A percentile compares a stretch with the other conserved stretches of the same genome.
These are phyloP conservation scores for Hypoxylon sp. DNA, from an alignment of 2,329 filamentous ascomycete species.

Conservation along the genomic window DNA sequence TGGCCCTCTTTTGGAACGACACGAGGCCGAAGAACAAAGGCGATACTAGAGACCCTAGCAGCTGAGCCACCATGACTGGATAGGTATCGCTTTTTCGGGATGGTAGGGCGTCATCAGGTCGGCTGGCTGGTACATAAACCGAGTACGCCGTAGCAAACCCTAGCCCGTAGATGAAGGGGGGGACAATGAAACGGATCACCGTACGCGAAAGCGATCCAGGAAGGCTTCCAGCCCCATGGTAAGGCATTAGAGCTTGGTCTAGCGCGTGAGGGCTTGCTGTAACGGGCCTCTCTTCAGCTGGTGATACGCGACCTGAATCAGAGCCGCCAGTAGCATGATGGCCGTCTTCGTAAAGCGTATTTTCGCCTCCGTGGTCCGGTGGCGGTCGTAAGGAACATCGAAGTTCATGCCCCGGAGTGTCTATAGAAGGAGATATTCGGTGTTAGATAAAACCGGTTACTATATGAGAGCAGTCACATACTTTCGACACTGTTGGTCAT, in stretches of 20 bases:
- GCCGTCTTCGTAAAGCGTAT: background rate
- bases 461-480: background rate
- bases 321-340: background rate
- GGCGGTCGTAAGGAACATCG: background rate
- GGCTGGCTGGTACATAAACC: background rate
- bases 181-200: constrained; percentile 14
- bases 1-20: constrained; percentile 4
- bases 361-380: background rate
- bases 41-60: constrained; percentile 18
- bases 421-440: background rate
- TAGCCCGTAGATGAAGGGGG: constrained; percentile 12
- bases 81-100: constrained; percentile 9
- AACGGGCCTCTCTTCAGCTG: too few species aligned
- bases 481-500: too few species aligned
- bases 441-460: background rate
- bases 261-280: too few species aligned
- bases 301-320: too few species aligned
- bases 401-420: background rate
- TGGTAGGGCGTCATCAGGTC: constrained; percentile 6
- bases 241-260: too few species aligned
- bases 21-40: constrained; percentile 17
- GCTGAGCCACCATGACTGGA: constrained; percentile 20
- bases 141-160: constrained; percentile 10
- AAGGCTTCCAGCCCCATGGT: too few species aligned
- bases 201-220: too few species aligned